Evolutionary conservation across 371 early-diverging fungal species (phyloP), one percentile per base, ranked within the genome.

Genomic region (Mucor mucedo): DNA sequence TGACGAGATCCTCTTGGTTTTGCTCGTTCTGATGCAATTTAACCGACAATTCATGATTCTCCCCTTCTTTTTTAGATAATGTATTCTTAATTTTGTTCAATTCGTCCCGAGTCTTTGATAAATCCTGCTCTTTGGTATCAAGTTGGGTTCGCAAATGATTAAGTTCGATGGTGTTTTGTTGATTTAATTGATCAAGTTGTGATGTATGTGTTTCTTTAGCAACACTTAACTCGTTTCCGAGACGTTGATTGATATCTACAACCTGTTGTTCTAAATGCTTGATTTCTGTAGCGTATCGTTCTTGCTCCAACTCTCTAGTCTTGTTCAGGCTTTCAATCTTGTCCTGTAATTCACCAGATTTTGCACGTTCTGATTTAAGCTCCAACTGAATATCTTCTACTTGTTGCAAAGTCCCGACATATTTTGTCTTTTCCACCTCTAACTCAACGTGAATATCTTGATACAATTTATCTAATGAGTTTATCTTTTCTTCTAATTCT

Each of bases 1-100:
- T 54, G 35, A 41, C 42, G 2, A 60, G 9, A 8, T 55, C 63
- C 6, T 60, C 60, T 3, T 66, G 60, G 14, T 33, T 16, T 9
- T 29, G 53, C 27, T 56, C 61, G 2, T 27, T 14, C 13, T 56
- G 13, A 9, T 42, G 16, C 14, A 66, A 44, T 13, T 55, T 42
- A 2, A 8, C 27, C 5, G 47, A 21, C 21, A 47, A 21, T n/a
- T 47, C 47, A 9, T 21, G 21, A 5, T 8, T 5, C 5, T 8
- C 21, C 5, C 8, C 8, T 21, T n/a, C 21, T 21, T 21, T 47
- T 21, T 47, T 27, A 21, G n/a, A 8, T 8, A 47, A 21, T 6
- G 16, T 6, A n/a, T 47, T 4, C 21, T 47, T 47, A 21, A 47
- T 47, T 5, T 16, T 8, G 8, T 47, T 21, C 1, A 27, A 21